Conservation (phyloP, 805 yeast species). For the Ogataea nitratoaversa region DNA sequence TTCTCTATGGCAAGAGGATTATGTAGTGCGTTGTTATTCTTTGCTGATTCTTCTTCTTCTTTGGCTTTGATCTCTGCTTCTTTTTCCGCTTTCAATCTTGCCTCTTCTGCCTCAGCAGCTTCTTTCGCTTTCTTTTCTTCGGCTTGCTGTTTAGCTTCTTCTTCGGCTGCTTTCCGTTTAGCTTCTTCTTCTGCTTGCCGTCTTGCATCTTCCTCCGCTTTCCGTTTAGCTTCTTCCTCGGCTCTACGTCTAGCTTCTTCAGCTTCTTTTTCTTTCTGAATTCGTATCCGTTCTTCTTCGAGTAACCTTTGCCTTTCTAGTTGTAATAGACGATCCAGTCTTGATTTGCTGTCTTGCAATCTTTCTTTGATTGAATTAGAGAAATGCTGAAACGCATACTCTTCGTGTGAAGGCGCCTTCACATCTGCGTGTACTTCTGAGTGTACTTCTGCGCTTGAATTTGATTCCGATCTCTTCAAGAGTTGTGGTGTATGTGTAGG, state of each 20-base stretch:
- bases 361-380: background rate
- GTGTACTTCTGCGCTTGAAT: too few species aligned
- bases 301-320: slow-evolving; percentile 5
- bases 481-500: background rate
- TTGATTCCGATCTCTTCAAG: too few species aligned
- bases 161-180: slow-evolving; percentile 20
- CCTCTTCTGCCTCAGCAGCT: slow-evolving; percentile 17
- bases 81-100: slow-evolving; percentile 1
- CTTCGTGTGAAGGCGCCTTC: too few species aligned
- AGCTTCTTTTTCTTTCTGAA: slow-evolving; percentile 22
- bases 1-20: slow-evolving; percentile 32
- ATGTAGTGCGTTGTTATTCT: slow-evolving; percentile 32
- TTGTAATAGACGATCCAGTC: slow-evolving; percentile 5
- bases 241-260: slow-evolving; percentile 11
- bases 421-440: background rate
- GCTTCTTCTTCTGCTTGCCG: slow-evolving; percentile 8
- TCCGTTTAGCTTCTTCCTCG: slow-evolving; percentile 17
- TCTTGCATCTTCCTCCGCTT: slow-evolving; percentile 13
- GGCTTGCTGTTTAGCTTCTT: slow-evolving; percentile 18
- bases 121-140: slow-evolving; percentile 20
- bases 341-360: slow-evolving; percentile 3
- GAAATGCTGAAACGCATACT: background rate
- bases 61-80: too few species aligned
- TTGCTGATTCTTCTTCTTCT: slow-evolving; percentile 14
- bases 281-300: slow-evolving; percentile 15